A percentile compares a stretch with the other conserved stretches of the same genome.
Evolutionary conservation across 768 basidiomycete genomes (phyloP).

Genomic region (Xerocomellus intermedius): DNA sequence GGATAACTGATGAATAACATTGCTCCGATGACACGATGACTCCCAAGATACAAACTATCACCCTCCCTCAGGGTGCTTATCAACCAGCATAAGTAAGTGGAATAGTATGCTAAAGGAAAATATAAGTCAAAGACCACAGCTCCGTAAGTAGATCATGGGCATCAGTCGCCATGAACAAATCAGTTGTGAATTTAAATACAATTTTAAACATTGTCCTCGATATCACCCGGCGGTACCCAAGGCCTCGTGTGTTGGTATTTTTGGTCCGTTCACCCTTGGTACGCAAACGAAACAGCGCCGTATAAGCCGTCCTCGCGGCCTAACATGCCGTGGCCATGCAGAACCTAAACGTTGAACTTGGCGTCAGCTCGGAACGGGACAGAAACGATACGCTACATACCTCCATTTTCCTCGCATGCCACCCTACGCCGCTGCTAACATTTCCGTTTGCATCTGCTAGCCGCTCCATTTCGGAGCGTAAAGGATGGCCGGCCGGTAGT

Average conservation of each 20-base stretch:
- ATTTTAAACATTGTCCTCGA: background rate
- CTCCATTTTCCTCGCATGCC: slow-evolving; percentile 98
- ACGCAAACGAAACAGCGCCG: slow-evolving; percentile 92
- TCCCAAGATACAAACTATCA: background rate
- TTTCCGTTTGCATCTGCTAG: slow-evolving; percentile 82
- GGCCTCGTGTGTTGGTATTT: background rate
- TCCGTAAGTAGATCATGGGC: background rate
- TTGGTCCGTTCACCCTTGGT: slow-evolving; percentile 60
- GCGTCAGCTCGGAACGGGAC: background rate
- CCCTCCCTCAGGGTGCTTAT: background rate
- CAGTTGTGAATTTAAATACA: background rate
- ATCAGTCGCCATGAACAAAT: background rate
- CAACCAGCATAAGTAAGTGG: background rate
- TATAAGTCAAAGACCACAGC: background rate
- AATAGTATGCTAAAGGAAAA: background rate
- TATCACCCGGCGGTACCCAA: background rate
- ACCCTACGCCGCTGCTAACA: slow-evolving; percentile 88
- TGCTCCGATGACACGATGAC: background rate
- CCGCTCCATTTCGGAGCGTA: slow-evolving; percentile 66
- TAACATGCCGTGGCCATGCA: slow-evolving; percentile 88
- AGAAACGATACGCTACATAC: slow-evolving; percentile 43
- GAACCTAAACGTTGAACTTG: slow-evolving; percentile 44
- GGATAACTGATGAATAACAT: background rate
- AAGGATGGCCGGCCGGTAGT: slow-evolving; percentile 58
- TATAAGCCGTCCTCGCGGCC: slow-evolving; percentile 93